Base-by-base conservation (phyloP, 2,329 filamentous ascomycete species). In the Diplodia corticola region DNA sequence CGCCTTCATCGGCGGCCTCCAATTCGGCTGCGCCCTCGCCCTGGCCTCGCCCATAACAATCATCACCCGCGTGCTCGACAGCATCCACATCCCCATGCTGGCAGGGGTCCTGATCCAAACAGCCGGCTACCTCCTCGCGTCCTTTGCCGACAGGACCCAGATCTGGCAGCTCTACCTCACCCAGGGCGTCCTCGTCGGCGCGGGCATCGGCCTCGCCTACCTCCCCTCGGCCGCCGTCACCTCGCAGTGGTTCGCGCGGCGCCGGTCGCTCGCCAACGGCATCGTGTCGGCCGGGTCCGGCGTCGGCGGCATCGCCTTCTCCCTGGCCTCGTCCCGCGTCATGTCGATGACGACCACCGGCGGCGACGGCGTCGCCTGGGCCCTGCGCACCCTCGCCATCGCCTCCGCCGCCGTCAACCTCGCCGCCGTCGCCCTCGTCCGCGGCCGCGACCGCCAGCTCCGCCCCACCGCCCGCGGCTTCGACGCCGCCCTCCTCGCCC, bases 371-470 rank as follows among this genome's bases (percentile, higher is more conserved):
- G 70, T 81, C 0, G 67, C 66, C 70, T 90, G 35, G 75, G 78
- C 51, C 75, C 86, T 64, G 73, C 74, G 67, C 28, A 73, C 63
- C 74, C 83, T 71, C 44, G 78, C 67, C 71, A 76, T 77, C 7
- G 70, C 74, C 10, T 70, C 69, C 5, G 69, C 75, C 9, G 69
- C 68, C 0, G 73, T 72, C 7, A 78, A 76, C 68, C 24, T 73
- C 5, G 54, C 70, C 10, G 77, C 75, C 73, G 81, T 6, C 70
- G 82, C 1, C 9, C 24, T 48, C 17, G n/a, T 60, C 1, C 55
- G 55, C 3, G 37, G 37, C 3, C 9, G 37, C 12, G 48, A 60
- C 10, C 10, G 6, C 0, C 37, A 48, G 55, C 24, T 48, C 24
- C 24, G 24, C 9, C 37, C 55, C 1, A 48, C 24, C 9, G 22